phyloP scores from a whole-genome alignment of 345 rosid genomes.

The Garcia nutans region DNA sequence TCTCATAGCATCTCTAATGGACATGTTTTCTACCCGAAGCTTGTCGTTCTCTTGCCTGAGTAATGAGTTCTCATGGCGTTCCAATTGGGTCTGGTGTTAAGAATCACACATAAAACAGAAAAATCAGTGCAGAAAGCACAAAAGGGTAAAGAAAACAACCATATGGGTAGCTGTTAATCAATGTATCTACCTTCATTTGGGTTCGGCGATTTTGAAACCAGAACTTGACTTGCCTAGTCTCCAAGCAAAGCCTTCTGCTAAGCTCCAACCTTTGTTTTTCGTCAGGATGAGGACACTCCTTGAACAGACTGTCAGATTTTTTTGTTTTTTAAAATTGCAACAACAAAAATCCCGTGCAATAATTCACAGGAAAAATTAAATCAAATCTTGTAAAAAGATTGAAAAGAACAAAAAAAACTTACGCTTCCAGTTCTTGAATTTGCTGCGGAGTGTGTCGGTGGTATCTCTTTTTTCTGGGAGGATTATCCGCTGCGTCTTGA shows the following conservation, averaged over 20 bases:
- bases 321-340: too few species aligned
- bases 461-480: conserved; percentile 87
- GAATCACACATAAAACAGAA: not conserved
- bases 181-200: conserved; percentile 74
- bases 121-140: not conserved
- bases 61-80: conserved; percentile 83
- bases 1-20: conserved; percentile 90
- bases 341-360: not conserved
- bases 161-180: not conserved
- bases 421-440: conserved; percentile 99
- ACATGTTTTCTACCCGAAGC: conserved; percentile 81
- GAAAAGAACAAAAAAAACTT: conserved; percentile 22
- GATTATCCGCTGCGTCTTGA: conserved; percentile 80
- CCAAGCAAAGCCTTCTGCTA: conserved; percentile 71
- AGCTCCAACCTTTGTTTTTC: conserved; percentile 90
- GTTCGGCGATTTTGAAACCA: conserved; percentile 99
- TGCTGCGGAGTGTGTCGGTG: conserved; percentile 99
- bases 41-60: conserved; percentile 88
- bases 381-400: not conserved
- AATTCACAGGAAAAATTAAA: not conserved
- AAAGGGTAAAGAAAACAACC: not conserved
- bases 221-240: conserved; percentile 92
- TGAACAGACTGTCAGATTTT: conserved; percentile 47
- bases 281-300: conserved; percentile 95
- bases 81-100: conserved; percentile 66